Conservation (phyloP, 176 grass and related monocot genomes). For the Cocos nucifera region DNA sequence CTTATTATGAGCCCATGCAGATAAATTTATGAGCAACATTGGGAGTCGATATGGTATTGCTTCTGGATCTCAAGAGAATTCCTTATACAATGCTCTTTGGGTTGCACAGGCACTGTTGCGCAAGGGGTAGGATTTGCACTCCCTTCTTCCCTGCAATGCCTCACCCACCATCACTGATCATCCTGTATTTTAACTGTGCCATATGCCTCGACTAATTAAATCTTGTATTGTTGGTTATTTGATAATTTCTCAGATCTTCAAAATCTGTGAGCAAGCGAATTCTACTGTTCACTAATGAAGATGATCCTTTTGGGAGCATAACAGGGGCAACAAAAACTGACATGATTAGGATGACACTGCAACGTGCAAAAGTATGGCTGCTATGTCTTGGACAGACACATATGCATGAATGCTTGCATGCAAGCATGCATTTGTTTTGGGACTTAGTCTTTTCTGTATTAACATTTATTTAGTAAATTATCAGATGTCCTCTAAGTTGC, state of each 20-base stretch:
- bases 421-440: too few species aligned
- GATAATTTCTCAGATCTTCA: slow-evolving; percentile 38
- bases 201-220: background rate
- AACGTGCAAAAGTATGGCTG: slow-evolving; percentile 58
- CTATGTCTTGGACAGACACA: too few species aligned
- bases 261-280: slow-evolving; percentile 74
- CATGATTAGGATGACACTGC: slow-evolving; percentile 78
- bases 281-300: slow-evolving; percentile 90
- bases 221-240: background rate
- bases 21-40: slow-evolving; percentile 67
- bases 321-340: slow-evolving; percentile 67
- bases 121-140: slow-evolving; percentile 53
- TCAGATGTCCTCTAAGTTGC: too few species aligned
- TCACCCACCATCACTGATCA: too few species aligned
- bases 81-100: slow-evolving; percentile 93
- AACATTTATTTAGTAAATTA: too few species aligned
- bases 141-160: background rate
- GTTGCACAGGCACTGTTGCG: slow-evolving; percentile 77
- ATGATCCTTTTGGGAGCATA: slow-evolving; percentile 80
- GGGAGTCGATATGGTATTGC: slow-evolving; percentile 83
- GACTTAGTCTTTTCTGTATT: too few species aligned
- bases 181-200: too few species aligned
- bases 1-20: slow-evolving; percentile 4
- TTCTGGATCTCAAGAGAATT: slow-evolving; percentile 73
- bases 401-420: too few species aligned